phyloP scores from a whole-genome alignment of 1,139 yeast species.

The Blastobotrys ciferrii region DNA sequence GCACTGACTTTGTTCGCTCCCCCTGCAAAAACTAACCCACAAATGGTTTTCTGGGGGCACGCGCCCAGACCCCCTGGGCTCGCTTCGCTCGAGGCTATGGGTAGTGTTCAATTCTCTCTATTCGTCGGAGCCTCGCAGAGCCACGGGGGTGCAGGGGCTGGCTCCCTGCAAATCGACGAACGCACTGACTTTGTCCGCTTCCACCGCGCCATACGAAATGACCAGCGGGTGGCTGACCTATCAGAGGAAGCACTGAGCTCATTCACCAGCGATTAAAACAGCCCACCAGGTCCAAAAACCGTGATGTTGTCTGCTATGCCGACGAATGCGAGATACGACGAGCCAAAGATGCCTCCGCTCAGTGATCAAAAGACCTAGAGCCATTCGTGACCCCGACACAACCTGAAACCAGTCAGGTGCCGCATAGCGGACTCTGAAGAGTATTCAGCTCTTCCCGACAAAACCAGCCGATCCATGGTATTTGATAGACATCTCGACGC shows the following conservation, averaged over 20 bases:
- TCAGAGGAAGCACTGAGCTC: slow-evolving; percentile 9
- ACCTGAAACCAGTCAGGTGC: slow-evolving; percentile 39
- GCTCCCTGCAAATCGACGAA: too few relatives aligned
- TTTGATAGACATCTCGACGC: slow-evolving; percentile 38
- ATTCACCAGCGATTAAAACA: slow-evolving; percentile 13
- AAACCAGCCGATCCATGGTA: slow-evolving; percentile 34
- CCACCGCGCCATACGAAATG: slow-evolving; percentile 24
- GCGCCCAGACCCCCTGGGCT: too few relatives aligned
- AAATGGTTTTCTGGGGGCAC: too few relatives aligned
- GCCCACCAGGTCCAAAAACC: slow-evolving; percentile 8
- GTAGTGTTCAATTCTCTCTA: too few relatives aligned
- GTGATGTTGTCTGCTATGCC: slow-evolving; percentile 36
- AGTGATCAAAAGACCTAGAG: slow-evolving; percentile 37
- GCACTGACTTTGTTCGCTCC: too few relatives aligned
- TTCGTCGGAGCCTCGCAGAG: too few relatives aligned
- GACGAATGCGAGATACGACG: slow-evolving; percentile 39
- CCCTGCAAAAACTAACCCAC: too few relatives aligned
- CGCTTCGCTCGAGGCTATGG: too few relatives aligned
- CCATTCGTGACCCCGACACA: slow-evolving; percentile 34
- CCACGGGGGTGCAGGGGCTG: too few relatives aligned
- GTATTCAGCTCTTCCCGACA: slow-evolving; percentile 38
- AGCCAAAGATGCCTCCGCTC: slow-evolving; percentile 40
- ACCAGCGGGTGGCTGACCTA: slow-evolving; percentile 14
- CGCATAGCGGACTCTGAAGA: slow-evolving; percentile 37
- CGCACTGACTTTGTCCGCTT: slow-evolving; percentile 29